phyloP scores from a whole-genome alignment of 139 green algal species.

The Trebouxia sp. region DNA sequence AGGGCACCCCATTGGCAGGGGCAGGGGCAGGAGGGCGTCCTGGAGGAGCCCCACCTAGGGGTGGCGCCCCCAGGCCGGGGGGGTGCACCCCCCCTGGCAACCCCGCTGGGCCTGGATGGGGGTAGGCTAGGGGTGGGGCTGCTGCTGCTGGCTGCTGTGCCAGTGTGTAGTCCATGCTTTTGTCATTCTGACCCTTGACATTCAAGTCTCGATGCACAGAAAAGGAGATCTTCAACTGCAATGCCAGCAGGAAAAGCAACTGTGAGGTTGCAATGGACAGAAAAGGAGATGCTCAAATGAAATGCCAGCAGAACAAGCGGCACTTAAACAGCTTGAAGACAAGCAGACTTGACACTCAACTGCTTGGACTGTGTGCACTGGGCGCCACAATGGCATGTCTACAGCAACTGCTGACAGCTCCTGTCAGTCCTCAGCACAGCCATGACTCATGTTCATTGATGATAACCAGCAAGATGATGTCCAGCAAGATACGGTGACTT shows the following conservation, averaged over 20 bases:
- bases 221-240: constrained; percentile 43
- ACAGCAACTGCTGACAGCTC: no score
- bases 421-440: no score
- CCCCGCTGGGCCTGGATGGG: no score
- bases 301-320: neutral
- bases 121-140: neutral
- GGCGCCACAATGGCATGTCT: neutral
- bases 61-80: no score
- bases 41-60: neutral
- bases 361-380: neutral
- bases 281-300: neutral
- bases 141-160: neutral
- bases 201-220: constrained; percentile 45
- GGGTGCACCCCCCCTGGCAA: no score
- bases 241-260: neutral
- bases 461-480: neutral
- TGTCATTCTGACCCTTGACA: constrained; percentile 43
- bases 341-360: neutral
- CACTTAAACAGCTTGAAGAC: neutral
- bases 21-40: neutral
- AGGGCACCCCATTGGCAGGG: neutral
- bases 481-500: neutral
- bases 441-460: no score
- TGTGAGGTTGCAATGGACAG: neutral
- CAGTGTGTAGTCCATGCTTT: constrained; percentile 40